Base-by-base conservation (phyloP, 768 basidiomycete genomes). In the Auriscalpium microsporum region DNA sequence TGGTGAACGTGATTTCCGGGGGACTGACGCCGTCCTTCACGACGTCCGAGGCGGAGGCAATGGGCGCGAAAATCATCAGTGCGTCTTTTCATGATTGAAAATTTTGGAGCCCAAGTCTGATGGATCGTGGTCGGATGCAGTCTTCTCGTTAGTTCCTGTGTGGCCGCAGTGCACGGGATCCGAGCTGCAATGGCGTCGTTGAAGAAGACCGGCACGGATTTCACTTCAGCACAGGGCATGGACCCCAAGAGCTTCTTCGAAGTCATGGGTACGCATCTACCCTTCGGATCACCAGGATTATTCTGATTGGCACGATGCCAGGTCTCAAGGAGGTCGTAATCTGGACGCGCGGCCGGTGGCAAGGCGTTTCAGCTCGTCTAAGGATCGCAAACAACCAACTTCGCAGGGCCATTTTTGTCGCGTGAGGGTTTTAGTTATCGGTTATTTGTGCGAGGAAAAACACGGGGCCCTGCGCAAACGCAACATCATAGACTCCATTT, bases 11-110 rank as follows among this genome's bases (percentile, higher is more conserved):
- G 17, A 87, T 89, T 58, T 86, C 85, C 7, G 86, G 86, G 42
- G 87, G 87, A 16, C 71, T 88, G 46, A 87, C 87, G 0, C 87
- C 87, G 8, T 81, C 84, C 6, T 87, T 87, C 66, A 88, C 85
- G 1, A 77, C 72, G 54, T 68, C 79, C 50, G 82, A 88, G 64
- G 87, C 86, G 0, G 86, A 87, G 66, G 71, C 69, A 16, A 75
- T 79, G 65, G 87, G 87, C 17, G 86, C 86, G 36, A 88, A 87
- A 67, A 81, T 89, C 50, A 87, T 88, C 68, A 87, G 86, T 87
- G 56, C 65, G 83, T 72, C 46, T 21, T 33, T 13, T 50, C 14
- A 38, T 6, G n/a, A 14, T n/a, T 34, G 38, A 35, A 1, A 6
- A 28, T 21, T 38, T 6, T 9, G 19, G 11, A 11, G 16, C 28